A percentile compares a stretch with the other conserved stretches of the same genome.
phyloP scores from a whole-genome alignment of 108 stramenopile genomes.

The Nitzschia palea region DNA sequence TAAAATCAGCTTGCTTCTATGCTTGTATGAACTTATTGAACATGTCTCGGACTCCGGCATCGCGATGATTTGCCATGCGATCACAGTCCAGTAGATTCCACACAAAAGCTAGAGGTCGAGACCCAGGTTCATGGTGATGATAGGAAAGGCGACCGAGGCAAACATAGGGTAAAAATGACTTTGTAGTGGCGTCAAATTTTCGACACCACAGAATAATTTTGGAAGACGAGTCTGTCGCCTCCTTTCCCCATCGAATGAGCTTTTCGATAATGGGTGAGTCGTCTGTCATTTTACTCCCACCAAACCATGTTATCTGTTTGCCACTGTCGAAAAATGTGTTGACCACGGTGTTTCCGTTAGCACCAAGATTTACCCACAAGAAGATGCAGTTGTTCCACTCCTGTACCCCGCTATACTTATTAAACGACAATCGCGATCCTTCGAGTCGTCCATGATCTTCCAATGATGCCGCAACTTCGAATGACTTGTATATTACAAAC shows the following conservation, averaged over 20 bases:
- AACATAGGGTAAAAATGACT: constrained; percentile 45
- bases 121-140: constrained; percentile 49
- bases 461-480: constrained; percentile 1
- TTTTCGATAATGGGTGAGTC: constrained; percentile 60
- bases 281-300: constrained; percentile 70
- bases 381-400: constrained; percentile 72
- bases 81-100: constrained; percentile 76
- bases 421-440: constrained; percentile 59
- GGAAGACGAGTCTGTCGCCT: constrained; percentile 13
- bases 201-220: constrained; percentile 77
- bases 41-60: not conserved
- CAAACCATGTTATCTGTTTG: constrained; percentile 71
- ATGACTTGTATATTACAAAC: constrained; percentile 52
- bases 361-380: constrained; percentile 70
- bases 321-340: constrained; percentile 65
- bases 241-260: constrained; percentile 49
- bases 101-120: constrained; percentile 64
- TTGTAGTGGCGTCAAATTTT: constrained; percentile 36
- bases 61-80: constrained; percentile 11
- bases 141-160: constrained; percentile 64
- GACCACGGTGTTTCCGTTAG: constrained; percentile 23
- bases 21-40: constrained; percentile 4
- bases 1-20: not conserved
- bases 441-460: constrained; percentile 42
- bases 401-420: constrained; percentile 82